These are phyloP conservation scores for Trichosporon coremiiforme DNA, from an alignment of 1,284 basidiomycete species.

Conservation along the genomic window DNA sequence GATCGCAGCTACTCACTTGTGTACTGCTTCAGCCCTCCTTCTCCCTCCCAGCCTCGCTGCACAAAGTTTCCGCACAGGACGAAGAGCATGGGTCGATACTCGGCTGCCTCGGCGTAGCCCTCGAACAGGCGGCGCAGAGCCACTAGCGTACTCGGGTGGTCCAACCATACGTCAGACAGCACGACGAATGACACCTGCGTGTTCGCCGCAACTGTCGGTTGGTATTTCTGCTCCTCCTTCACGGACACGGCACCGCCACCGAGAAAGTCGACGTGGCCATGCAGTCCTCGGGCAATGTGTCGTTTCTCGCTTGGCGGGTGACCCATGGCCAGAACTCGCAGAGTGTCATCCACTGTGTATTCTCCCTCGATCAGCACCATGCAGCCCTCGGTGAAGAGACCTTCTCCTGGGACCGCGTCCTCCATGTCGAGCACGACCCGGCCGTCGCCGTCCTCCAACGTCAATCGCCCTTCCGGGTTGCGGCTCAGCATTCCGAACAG, in stretches of 20 bases:
- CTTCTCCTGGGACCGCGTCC: constrained; percentile 89
- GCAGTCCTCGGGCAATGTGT: constrained; percentile 77
- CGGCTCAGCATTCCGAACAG: constrained; percentile 91
- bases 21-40: constrained; percentile 76
- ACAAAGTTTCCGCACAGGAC: constrained; percentile 97
- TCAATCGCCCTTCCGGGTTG: constrained; percentile 84
- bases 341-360: constrained; percentile 86
- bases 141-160: constrained; percentile 77
- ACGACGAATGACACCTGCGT: constrained; percentile 85
- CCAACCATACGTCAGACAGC: constrained; percentile 77
- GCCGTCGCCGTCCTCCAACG: constrained; percentile 92
- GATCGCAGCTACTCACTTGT: constrained; percentile 63
- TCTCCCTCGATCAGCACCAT: constrained; percentile 95
- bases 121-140: constrained; percentile 84
- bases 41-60: constrained; percentile 76
- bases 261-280: constrained; percentile 92
- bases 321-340: constrained; percentile 90
- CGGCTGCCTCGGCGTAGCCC: constrained; percentile 81
- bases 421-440: constrained; percentile 85
- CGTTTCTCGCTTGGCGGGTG: constrained; percentile 94
- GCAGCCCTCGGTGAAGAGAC: constrained; percentile 93
- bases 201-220: constrained; percentile 52
- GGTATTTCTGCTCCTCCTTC: constrained; percentile 77
- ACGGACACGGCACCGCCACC: constrained; percentile 88
- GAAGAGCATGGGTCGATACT: constrained; percentile 80